Base-by-base conservation (phyloP, 2,329 filamentous ascomycete genomes). In the Alternaria sp. region DNA sequence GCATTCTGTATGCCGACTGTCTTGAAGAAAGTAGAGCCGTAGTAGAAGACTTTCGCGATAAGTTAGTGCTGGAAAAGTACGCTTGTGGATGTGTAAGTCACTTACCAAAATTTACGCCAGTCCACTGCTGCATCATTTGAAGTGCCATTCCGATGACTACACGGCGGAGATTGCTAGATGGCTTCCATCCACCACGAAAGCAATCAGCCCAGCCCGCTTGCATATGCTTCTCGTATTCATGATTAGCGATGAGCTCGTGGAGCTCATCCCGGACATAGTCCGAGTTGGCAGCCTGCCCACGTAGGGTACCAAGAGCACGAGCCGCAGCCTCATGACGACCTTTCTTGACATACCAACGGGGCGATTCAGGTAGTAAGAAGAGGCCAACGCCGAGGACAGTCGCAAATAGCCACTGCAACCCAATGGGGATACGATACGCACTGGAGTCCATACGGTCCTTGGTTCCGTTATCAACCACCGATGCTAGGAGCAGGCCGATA, bases 201-300 rank as follows among this genome's bases (percentile, higher is more conserved):
- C 87, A 88, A 78, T 86, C 86, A 59, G 81, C 75, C 93, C 93
- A 96, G 74, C 84, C 86, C 60, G 90, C 81, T 51, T 86, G 72
- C 70, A 89, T 75, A 48, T 68, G 68, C 42, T 64, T 65, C 84
- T 96, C 93, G 77, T 94, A 93, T 81, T 92, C 91, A 80, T 94
- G 87, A 84, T 96, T 96, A 83, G 92, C 93, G 61, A 95, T 85
- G 67, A 97, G 92, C 82, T 96, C 93, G 43, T 90, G 87, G 46
- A 96, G 85, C 81, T 96, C 93, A 63, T 87, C 82, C 81, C 90
- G 87, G 80, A 96, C 89, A 78, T 87, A 93, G 64, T 90, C 86
- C 22, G 91, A 94, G 55, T 91, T 87, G 54, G 80, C 73, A 49
- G 89, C 85, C 81, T 96, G 91, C 62, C 91, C 91, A 76, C 93